A percentile compares a stretch with the other conserved stretches of the same genome.
These are phyloP conservation scores for Eremothecium sinecaudum DNA, from an alignment of 1,139 yeast genomes.

Conservation along the genomic window DNA sequence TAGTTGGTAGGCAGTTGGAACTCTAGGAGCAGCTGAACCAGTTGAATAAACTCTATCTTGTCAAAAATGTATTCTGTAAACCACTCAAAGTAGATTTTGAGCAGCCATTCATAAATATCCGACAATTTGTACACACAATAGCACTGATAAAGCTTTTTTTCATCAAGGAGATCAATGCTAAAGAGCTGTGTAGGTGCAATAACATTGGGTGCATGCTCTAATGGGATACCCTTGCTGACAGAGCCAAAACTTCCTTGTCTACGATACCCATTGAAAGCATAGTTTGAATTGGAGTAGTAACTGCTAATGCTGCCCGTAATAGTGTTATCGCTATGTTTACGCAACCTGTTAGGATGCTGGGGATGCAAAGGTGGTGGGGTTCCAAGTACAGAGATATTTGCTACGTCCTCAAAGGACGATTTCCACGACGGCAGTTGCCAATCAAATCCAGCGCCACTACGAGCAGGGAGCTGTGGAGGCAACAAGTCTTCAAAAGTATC, in stretches of 20 bases:
- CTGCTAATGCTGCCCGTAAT: slow-evolving; percentile 27
- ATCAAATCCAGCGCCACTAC: not conserved
- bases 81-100: slow-evolving; percentile 34
- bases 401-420: not conserved
- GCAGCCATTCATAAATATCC: slow-evolving; percentile 44
- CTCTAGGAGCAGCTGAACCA: slow-evolving; percentile 44
- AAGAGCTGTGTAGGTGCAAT: slow-evolving; percentile 53
- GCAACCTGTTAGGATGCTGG: not conserved
- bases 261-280: slow-evolving; percentile 27
- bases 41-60: slow-evolving; percentile 44
- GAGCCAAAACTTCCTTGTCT: slow-evolving; percentile 28
- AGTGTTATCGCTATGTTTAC: slow-evolving; percentile 11
- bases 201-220: slow-evolving; percentile 44
- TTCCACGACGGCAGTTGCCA: not conserved
- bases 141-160: slow-evolving; percentile 43
- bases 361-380: not conserved
- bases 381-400: not conserved
- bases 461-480: not conserved
- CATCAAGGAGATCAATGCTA: slow-evolving; percentile 41
- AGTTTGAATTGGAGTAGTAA: slow-evolving; percentile 27
- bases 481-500: not conserved
- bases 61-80: slow-evolving; percentile 37
- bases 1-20: slow-evolving; percentile 28
- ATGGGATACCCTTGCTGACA: slow-evolving; percentile 28
- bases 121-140: slow-evolving; percentile 43